Base-by-base conservation (phyloP, 2,329 filamentous ascomycete species). In the Monosporascus ibericus region DNA sequence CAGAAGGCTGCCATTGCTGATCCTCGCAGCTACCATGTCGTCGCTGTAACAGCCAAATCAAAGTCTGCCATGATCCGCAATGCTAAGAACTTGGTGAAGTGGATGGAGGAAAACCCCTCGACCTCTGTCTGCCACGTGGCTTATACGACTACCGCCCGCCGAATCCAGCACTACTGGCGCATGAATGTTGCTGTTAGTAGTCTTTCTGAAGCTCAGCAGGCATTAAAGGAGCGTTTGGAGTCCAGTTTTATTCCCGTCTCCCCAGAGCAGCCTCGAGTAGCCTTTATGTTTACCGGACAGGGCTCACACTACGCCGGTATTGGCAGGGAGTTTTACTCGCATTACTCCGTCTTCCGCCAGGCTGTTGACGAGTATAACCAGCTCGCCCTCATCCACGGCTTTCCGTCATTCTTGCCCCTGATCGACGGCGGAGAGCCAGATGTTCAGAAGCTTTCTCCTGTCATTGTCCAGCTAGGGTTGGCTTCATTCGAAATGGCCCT, bases 141-240 rank as follows among this genome's bases (percentile, higher is more conserved):
- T 0, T 89, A 88, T 67, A 86, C 83, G 1, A 84, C 82, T 0
- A 88, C 85, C 5, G 87, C 86, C 15, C 78, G 85, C 22, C 77
- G 79, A 44, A 77, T 82, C 11, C 84, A 86, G 56, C 78, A 84
- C 65, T 72, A 76, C 59, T 80, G 77, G 70, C 75, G 81, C 27
- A 72, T 81, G 65, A 76, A 73, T 42, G 72, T 79, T 44, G 65
- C 72, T 3, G 76, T 71, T 0, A 64, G 66, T 6, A 70, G 71
- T 50, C 56, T 77, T 3, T 51, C 62, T 0, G 75, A 78, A 55
- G 75, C 76, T 1, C 69, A 71, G 56, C 63, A 62, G 34, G 70
- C 71, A 20, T 70, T 81, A 48, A 63, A 64, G 52, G 65, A 69
- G 5, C 71, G 72, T 18, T 65, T 76, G 22, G 68, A 71, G 63